Conservation (phyloP, 495 filamentous ascomycete genomes). For the Neurospora sp. region DNA sequence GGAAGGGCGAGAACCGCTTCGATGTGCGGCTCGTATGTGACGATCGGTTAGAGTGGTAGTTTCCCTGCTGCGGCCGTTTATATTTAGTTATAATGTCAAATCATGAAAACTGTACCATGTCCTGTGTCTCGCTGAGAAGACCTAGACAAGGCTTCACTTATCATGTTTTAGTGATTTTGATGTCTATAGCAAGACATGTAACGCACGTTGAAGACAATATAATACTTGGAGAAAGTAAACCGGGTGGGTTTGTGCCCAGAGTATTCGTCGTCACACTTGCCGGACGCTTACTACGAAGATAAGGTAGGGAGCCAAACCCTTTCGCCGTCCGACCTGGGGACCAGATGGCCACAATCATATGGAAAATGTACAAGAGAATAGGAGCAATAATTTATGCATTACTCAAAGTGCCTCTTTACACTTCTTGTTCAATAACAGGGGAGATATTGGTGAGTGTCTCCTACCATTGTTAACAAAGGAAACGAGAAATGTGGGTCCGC, state of each 20-base stretch:
- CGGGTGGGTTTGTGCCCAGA: not conserved
- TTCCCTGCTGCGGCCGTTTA: constrained; percentile 2
- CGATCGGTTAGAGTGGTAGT: constrained; percentile 35
- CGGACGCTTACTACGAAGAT: not conserved
- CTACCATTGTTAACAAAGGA: not conserved
- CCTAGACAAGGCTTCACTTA: not conserved
- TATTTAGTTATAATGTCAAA: not conserved
- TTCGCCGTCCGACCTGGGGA: not conserved
- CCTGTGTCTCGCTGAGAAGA: not conserved
- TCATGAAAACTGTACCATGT: not conserved
- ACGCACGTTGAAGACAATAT: no score
- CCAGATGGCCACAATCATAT: not conserved
- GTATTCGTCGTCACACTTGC: not conserved
- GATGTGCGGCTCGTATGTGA: constrained; percentile 51
- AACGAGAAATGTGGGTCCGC: not conserved
- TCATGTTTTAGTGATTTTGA: not conserved
- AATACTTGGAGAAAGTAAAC: not conserved
- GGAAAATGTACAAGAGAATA: not conserved
- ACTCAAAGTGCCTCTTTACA: no score
- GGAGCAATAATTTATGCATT: no score
- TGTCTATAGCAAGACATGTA: no score
- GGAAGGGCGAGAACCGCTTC: constrained; percentile 43
- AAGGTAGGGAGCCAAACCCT: not conserved
- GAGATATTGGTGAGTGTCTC: not conserved
- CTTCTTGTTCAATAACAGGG: not conserved